Percentiles rank a stretch among this genome's conserved stretches.
Conservation (phyloP, 1,139 yeast species). For the Pichia sp. region DNA sequence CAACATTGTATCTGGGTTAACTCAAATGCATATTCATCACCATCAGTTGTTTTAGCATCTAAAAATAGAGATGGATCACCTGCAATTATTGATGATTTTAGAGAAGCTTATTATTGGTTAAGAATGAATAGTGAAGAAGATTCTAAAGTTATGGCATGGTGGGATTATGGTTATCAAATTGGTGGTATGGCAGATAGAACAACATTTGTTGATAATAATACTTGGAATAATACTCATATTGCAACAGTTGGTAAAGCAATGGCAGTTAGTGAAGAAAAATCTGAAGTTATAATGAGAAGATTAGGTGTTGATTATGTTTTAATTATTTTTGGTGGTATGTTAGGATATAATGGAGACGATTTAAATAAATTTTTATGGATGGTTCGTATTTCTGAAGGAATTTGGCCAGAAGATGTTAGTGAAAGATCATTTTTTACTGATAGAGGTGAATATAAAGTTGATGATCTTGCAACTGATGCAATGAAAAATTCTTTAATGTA, state of each 20-base stretch:
- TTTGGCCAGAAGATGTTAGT: conserved; percentile 95
- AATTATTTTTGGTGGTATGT: conserved; percentile 87
- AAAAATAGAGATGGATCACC: conserved; percentile 79
- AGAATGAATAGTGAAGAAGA: conserved; percentile 97
- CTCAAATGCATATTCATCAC: conserved; percentile 91
- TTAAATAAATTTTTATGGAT: conserved; percentile 97
- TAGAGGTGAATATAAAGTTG: conserved; percentile 84
- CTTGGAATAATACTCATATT: conserved; percentile 99
- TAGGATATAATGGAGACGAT: conserved; percentile 96
- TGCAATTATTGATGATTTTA: conserved; percentile 86
- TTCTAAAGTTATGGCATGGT: conserved; percentile 97
- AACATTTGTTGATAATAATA: conserved; percentile 95
- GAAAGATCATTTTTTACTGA: conserved; percentile 83
- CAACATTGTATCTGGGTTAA: conserved; percentile 98
- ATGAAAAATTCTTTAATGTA: conserved; percentile 91
- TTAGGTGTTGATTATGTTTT: conserved; percentile 95
- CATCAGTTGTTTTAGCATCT: conserved; percentile 93
- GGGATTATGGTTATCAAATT: conserved; percentile 99
- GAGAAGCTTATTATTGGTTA: conserved; percentile 99
- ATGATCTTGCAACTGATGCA: conserved; percentile 68
- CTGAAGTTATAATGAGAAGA: conserved; percentile 80
- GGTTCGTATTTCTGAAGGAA: conserved; percentile 98
- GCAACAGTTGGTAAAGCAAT: conserved; percentile 99
- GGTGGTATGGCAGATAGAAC: conserved; percentile 99
- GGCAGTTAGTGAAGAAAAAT: conserved; percentile 82